Evolutionary conservation across 495 filamentous ascomycete genomes (phyloP).

Genomic region (Talaromyces liani): DNA sequence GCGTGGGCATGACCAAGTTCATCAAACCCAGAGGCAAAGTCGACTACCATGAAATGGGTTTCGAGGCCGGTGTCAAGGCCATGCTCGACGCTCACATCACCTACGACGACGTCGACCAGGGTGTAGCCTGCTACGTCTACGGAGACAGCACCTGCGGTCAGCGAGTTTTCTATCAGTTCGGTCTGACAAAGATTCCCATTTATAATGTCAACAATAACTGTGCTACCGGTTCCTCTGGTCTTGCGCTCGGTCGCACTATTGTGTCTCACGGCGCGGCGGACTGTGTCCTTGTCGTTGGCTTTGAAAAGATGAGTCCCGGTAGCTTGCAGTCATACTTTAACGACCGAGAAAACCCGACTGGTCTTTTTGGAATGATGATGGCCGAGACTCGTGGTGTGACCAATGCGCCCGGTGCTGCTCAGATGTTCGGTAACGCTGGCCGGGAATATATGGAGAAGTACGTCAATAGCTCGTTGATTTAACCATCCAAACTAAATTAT

Average conservation of each 20-base stretch:
- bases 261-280: conserved; percentile 74
- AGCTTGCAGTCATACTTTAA: conserved; percentile 71
- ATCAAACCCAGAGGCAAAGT: conserved; percentile 92
- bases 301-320: conserved; percentile 98
- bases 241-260: conserved; percentile 75
- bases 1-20: conserved; percentile 98
- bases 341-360: conserved; percentile 70
- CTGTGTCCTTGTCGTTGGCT: conserved; percentile 85
- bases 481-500: conserved; percentile 13
- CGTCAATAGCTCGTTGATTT: conserved; percentile 13
- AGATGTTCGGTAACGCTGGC: conserved; percentile 95
- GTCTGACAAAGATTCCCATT: conserved; percentile 91
- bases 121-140: conserved; percentile 96
- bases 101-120: conserved; percentile 94
- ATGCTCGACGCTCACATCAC: conserved; percentile 91
- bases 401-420: conserved; percentile 76
- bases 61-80: conserved; percentile 92
- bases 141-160: conserved; percentile 93
- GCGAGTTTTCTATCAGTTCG: conserved; percentile 98
- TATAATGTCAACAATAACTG: conserved; percentile 99
- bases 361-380: conserved; percentile 71
- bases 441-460: conserved; percentile 93
- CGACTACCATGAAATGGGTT: conserved; percentile 64
- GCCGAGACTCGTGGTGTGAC: conserved; percentile 67
- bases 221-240: conserved; percentile 82